Percentiles rank a stretch among this genome's conserved stretches.
Evolutionary conservation across 75 land plant genomes (phyloP).

Genomic region (Picea sitchensis): DNA sequence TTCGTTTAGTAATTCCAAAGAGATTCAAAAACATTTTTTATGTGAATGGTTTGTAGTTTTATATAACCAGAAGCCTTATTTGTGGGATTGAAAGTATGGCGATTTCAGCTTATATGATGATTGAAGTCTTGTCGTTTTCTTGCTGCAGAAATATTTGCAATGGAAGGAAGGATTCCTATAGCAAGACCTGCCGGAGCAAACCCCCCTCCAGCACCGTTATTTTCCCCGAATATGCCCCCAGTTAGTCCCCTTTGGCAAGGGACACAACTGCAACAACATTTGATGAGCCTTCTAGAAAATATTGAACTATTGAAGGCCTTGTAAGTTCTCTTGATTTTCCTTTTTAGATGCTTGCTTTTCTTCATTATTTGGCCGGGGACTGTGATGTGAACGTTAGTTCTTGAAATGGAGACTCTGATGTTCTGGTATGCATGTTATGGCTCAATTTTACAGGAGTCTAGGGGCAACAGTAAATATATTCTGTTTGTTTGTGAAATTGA

Average conservation of each 20-base stretch:
- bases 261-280: constrained; percentile 15
- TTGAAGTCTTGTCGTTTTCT: no score
- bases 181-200: no score
- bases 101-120: no score
- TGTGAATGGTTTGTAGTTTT: no score
- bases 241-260: constrained; percentile 19
- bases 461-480: constrained; percentile 25
- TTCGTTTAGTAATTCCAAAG: no score
- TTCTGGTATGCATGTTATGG: constrained; percentile 18
- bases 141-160: no score
- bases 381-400: constrained; percentile 14
- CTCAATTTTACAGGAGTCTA: constrained; percentile 17
- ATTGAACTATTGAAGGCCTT: constrained; percentile 19
- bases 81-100: no score
- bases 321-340: constrained; percentile 12
- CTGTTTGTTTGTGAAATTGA: background rate
- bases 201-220: no score
- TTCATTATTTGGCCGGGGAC: constrained; percentile 2
- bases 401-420: constrained; percentile 9
- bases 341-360: constrained; percentile 10
- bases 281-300: constrained; percentile 19
- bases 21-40: no score
- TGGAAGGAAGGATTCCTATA: no score
- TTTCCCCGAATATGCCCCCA: no score
- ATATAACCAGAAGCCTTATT: no score